Percentiles rank a stretch among this genome's conserved stretches.
Evolutionary conservation across 768 basidiomycete species (phyloP).

Genomic region (Clitopilus hobsonii): DNA sequence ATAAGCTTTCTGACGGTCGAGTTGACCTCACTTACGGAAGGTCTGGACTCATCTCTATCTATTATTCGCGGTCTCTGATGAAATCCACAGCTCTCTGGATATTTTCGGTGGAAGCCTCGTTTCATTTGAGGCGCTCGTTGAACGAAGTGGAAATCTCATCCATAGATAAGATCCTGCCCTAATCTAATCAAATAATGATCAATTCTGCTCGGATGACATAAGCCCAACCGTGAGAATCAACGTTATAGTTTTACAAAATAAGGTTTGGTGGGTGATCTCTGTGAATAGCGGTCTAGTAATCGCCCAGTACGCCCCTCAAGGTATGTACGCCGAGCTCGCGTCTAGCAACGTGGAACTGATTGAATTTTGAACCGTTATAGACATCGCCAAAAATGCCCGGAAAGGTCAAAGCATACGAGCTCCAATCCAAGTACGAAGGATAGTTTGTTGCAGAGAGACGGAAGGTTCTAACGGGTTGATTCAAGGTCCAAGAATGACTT

Average conservation of each 20-base stretch:
- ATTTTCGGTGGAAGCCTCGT: conserved; percentile 69
- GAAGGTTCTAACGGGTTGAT: conserved; percentile 10
- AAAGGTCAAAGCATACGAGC: conserved; percentile 95
- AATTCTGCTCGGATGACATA: not conserved
- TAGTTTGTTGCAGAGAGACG: conserved; percentile 2
- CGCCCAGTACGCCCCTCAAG: conserved; percentile 40
- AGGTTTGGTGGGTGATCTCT: conserved; percentile 28
- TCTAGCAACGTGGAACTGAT: not conserved
- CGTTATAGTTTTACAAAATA: conserved; percentile 40
- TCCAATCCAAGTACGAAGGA: conserved; percentile 81
- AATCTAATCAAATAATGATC: conserved; percentile 13
- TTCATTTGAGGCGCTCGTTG: conserved; percentile 35
- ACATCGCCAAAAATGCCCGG: conserved; percentile 63
- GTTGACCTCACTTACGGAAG: conserved; percentile 89
- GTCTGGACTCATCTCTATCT: conserved; percentile 24
- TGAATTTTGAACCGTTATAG: not conserved
- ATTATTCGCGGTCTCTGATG: not conserved
- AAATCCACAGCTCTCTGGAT: conserved; percentile 43
- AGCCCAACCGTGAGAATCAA: conserved; percentile 26
- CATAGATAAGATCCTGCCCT: conserved; percentile 39
- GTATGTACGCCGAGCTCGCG: conserved; percentile 24
- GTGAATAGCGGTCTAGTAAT: conserved; percentile 21
- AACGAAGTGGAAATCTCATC: conserved; percentile 18
- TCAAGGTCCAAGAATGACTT: conserved; percentile 94
- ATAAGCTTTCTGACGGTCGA: conserved; percentile 72